A percentile compares a stretch with the other conserved stretches of the same genome.
Conservation (phyloP, 2,329 filamentous ascomycete species). For the Lasiodiplodia hormozganensis region DNA sequence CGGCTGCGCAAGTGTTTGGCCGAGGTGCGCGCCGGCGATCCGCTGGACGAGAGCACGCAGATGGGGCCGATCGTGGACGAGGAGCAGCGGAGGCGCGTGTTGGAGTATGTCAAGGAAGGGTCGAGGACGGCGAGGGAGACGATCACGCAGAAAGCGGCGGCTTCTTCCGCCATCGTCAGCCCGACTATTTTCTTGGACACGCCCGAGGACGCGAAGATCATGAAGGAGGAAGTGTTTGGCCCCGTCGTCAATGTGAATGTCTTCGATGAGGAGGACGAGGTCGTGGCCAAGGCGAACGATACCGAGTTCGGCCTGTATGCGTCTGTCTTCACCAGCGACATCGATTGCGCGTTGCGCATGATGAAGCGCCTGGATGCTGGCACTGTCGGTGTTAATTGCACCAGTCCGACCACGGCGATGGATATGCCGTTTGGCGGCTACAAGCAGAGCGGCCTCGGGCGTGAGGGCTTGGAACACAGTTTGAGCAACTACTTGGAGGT, state of each 20-base stretch:
- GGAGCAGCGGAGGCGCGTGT: constrained; percentile 36
- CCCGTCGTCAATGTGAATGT: constrained; percentile 47
- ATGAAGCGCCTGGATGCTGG: constrained; percentile 51
- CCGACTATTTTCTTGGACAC: constrained; percentile 56
- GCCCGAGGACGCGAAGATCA: constrained; percentile 49
- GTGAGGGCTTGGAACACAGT: constrained; percentile 42
- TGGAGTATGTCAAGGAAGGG: constrained; percentile 42
- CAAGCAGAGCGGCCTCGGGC: constrained; percentile 46
- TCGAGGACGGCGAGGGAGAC: constrained; percentile 44
- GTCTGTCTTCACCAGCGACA: constrained; percentile 47
- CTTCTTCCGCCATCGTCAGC: constrained; percentile 34
- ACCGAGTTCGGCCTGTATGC: constrained; percentile 49
- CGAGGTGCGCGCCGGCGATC: constrained; percentile 35
- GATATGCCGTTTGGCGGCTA: constrained; percentile 53
- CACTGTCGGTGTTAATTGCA: constrained; percentile 51
- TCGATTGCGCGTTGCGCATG: constrained; percentile 47
- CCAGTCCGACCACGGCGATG: constrained; percentile 39
- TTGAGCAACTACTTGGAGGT: constrained; percentile 46
- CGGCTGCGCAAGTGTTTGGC: constrained; percentile 34
- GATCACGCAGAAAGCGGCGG: constrained; percentile 36
- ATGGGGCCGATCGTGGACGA: constrained; percentile 33
- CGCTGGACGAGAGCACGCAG: constrained; percentile 32
- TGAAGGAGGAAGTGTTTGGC: constrained; percentile 48
- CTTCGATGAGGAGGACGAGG: constrained; percentile 46
- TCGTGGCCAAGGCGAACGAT: constrained; percentile 45